Evolutionary conservation across 225 moss, liverwort and hornwort genomes (phyloP).

Genomic region (Polytrichum commune): DNA sequence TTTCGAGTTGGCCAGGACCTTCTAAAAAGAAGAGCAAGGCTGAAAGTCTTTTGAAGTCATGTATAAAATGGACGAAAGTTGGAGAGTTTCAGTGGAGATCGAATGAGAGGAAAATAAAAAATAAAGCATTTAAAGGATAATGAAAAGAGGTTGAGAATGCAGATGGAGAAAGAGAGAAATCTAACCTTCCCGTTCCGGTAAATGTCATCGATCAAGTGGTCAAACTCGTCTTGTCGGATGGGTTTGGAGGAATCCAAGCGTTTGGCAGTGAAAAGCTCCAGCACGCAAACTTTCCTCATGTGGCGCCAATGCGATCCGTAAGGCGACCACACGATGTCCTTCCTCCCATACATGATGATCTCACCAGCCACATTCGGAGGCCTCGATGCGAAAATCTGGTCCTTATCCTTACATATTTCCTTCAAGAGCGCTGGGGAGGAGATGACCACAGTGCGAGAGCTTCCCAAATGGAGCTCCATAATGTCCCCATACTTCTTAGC

Average conservation of each 20-base stretch:
- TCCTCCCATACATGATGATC: slow-evolving; percentile 5
- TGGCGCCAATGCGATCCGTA: slow-evolving; percentile 26
- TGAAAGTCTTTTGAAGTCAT: no score
- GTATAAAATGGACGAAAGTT: no score
- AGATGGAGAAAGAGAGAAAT: no score
- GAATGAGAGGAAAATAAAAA: no score
- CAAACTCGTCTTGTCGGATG: slow-evolving; percentile 1
- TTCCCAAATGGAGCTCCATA: slow-evolving; percentile 14
- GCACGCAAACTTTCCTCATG: slow-evolving; percentile 17
- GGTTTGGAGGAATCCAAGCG: slow-evolving; percentile 12
- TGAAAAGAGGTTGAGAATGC: no score
- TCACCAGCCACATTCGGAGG: not conserved
- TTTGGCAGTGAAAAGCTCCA: slow-evolving; percentile 21
- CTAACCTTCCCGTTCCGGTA: slow-evolving; percentile 4
- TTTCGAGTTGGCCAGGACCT: no score
- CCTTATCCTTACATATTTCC: slow-evolving; percentile 34
- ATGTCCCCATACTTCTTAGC: slow-evolving; percentile 16
- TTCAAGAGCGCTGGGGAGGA: slow-evolving; percentile 15
- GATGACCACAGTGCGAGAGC: slow-evolving; percentile 8
- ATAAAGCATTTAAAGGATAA: no score
- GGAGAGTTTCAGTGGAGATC: no score
- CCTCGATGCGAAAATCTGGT: slow-evolving; percentile 32
- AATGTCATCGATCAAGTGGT: not conserved
- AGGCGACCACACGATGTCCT: slow-evolving; percentile 28
- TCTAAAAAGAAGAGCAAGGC: no score